phyloP scores from a whole-genome alignment of 2,329 filamentous ascomycete genomes.

The Bimuria novae-zelandiae region DNA sequence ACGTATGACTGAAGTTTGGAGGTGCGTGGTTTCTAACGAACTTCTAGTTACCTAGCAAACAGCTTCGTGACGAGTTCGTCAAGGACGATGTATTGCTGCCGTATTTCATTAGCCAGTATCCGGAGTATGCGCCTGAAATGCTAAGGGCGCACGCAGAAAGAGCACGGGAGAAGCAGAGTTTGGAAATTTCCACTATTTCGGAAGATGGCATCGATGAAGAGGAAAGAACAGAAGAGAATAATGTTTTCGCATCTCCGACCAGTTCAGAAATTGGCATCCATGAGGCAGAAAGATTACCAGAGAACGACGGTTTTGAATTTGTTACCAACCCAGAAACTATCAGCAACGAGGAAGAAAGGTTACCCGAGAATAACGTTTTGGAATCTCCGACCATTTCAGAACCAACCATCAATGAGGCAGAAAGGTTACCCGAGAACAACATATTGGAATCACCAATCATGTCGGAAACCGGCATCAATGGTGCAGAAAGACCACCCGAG shows the following conservation, averaged over 20 bases:
- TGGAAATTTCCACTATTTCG: neutral
- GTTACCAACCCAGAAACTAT: no score
- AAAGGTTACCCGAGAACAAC: neutral
- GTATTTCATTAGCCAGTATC: neutral
- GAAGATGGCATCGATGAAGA: neutral
- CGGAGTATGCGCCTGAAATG: neutral
- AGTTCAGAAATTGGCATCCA: no score
- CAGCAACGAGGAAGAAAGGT: neutral
- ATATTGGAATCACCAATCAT: neutral
- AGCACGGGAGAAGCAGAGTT: neutral
- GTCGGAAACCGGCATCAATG: neutral
- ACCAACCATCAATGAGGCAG: neutral
- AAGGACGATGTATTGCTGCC: neutral
- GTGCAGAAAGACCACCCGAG: neutral
- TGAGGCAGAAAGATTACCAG: no score
- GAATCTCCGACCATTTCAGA: neutral
- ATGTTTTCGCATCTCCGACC: no score
- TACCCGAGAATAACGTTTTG: neutral
- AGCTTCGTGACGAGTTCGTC: neutral
- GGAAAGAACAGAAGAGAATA: no score
- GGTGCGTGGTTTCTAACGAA: neutral
- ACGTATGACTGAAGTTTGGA: neutral
- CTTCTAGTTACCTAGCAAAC: constrained; percentile 2
- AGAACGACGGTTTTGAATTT: no score
- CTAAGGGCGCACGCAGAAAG: neutral